A percentile compares a stretch with the other conserved stretches of the same genome.
Evolutionary conservation across 148 eudicot genomes (phyloP).

Genomic region (Camellia sinensis): DNA sequence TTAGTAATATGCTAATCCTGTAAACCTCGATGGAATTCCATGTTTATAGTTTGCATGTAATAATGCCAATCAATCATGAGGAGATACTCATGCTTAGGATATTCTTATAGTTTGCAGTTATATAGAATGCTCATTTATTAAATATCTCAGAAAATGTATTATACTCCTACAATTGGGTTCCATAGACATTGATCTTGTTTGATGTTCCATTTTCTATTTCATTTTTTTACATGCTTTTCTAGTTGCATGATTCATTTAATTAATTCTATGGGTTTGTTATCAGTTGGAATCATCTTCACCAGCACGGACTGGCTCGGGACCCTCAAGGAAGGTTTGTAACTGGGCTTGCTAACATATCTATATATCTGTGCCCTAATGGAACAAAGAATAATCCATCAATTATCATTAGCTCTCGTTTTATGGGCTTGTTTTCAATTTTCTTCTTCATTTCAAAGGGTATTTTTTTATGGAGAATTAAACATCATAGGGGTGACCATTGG

Average conservation of each 20-base stretch:
- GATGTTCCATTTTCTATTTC: background rate
- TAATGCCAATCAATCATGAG: background rate
- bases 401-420: background rate
- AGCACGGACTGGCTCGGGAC: constrained; percentile 76
- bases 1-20: background rate
- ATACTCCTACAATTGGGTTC: background rate
- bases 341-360: background rate
- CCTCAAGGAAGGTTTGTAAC: constrained; percentile 73
- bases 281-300: constrained; percentile 65
- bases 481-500: too few relatives aligned
- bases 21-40: background rate
- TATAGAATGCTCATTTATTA: background rate
- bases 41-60: background rate
- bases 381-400: background rate
- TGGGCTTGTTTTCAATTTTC: too few relatives aligned
- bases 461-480: too few relatives aligned
- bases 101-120: background rate
- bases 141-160: background rate
- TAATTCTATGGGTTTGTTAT: constrained; percentile 26
- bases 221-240: background rate
- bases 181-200: background rate
- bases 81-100: background rate
- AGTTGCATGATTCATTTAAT: constrained; percentile 6
- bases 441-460: too few relatives aligned
- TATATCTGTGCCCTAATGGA: background rate